Evolutionary conservation across 495 filamentous ascomycete genomes (phyloP).

Genomic region (Trichoderma asperelloides): DNA sequence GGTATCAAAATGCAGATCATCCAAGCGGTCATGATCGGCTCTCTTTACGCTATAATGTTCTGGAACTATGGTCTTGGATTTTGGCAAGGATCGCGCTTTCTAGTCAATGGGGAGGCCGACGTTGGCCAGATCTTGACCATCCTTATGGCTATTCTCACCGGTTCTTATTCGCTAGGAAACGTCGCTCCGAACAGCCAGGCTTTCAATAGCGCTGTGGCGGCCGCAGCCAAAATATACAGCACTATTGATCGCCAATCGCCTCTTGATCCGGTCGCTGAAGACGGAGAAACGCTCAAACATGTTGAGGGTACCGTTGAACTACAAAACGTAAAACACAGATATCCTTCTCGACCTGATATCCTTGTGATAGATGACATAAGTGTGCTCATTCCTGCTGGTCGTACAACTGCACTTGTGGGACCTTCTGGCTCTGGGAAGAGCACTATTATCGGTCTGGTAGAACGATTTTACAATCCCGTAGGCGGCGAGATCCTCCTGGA

Average conservation of each 20-base stretch:
- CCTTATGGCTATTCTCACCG: conserved; percentile 81
- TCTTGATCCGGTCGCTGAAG: conserved; percentile 65
- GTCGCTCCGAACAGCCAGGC: conserved; percentile 22
- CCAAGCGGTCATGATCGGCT: conserved; percentile 67
- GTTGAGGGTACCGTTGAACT: conserved; percentile 75
- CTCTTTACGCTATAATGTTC: conserved; percentile 76
- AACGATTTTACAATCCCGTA: conserved; percentile 87
- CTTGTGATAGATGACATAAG: conserved; percentile 76
- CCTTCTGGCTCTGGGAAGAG: conserved; percentile 92
- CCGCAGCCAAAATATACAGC: conserved; percentile 80
- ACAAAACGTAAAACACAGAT: conserved; percentile 77
- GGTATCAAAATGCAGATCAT: conserved; percentile 66
- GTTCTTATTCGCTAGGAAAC: conserved; percentile 58
- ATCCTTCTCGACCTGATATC: conserved; percentile 86
- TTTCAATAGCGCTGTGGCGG: conserved; percentile 73
- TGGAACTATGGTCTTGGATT: conserved; percentile 88
- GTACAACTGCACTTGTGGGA: conserved; percentile 79
- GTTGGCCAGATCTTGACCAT: conserved; percentile 56
- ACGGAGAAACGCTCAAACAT: conserved; percentile 59
- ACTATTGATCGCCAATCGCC: conserved; percentile 91
- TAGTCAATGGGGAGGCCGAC: conserved; percentile 51
- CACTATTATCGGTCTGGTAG: conserved; percentile 84
- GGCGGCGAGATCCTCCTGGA: conserved; percentile 72
- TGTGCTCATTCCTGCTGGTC: conserved; percentile 71
- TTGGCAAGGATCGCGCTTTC: conserved; percentile 83